Conservation (phyloP, 2,329 filamentous ascomycete genomes). For the Biscogniauxia marginata region DNA sequence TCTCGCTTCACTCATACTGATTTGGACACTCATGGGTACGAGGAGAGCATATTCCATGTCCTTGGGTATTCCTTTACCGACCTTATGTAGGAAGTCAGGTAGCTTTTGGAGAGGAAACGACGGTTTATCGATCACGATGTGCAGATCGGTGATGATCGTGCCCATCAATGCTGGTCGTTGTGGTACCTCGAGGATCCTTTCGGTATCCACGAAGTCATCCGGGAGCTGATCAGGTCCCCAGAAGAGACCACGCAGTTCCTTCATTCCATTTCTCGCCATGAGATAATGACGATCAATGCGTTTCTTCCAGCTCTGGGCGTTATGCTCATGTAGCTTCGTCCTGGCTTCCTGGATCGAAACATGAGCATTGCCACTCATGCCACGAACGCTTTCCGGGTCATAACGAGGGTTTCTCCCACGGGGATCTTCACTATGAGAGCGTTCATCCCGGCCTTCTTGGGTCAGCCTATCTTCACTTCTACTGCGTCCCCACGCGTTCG, state of each 20-base stretch:
- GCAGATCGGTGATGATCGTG: slow-evolving; percentile 77
- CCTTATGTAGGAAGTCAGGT: slow-evolving; percentile 78
- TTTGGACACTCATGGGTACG: slow-evolving; percentile 82
- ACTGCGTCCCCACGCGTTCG: slow-evolving; percentile 46
- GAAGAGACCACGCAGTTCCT: slow-evolving; percentile 75
- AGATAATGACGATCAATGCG: slow-evolving; percentile 77
- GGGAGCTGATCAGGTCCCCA: slow-evolving; percentile 80
- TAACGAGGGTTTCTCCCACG: slow-evolving; percentile 61
- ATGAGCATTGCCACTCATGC: slow-evolving; percentile 69
- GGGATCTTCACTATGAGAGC: slow-evolving; percentile 33
- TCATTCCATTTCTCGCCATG: slow-evolving; percentile 70
- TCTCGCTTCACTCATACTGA: slow-evolving; percentile 87
- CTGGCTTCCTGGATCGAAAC: slow-evolving; percentile 76
- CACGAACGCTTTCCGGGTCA: slow-evolving; percentile 71
- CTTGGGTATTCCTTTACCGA: slow-evolving; percentile 95
- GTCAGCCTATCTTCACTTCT: slow-evolving; percentile 53
- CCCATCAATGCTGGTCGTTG: slow-evolving; percentile 82
- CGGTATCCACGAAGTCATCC: slow-evolving; percentile 77
- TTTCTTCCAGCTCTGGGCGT: slow-evolving; percentile 87
- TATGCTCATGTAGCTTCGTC: slow-evolving; percentile 72
- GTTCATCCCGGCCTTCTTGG: slow-evolving; percentile 26
- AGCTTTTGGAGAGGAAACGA: slow-evolving; percentile 82
- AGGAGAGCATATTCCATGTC: slow-evolving; percentile 89
- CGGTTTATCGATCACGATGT: slow-evolving; percentile 85
- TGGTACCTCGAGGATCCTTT: slow-evolving; percentile 82